These are phyloP conservation scores for Acer yangbiense DNA, from an alignment of 345 rosid species.

Conservation along the genomic window DNA sequence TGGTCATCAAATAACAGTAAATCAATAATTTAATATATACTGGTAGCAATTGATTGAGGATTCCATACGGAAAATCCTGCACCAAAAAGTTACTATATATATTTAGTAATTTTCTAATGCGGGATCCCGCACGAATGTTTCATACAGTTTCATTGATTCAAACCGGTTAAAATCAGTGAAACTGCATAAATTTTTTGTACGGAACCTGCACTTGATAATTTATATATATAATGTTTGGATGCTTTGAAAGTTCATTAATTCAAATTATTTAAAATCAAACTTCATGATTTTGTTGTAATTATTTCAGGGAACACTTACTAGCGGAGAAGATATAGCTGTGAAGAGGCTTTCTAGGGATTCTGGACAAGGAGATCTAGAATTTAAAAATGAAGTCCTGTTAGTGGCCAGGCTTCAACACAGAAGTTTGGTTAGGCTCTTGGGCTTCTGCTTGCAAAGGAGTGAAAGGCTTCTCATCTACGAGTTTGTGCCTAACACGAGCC, in stretches of 20 bases:
- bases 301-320: slow-evolving; percentile 26
- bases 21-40: no score
- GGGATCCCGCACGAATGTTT: no score
- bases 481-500: slow-evolving; percentile 27
- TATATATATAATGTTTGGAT: no score
- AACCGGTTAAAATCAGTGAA: no score
- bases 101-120: no score
- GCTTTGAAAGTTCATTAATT: not conserved
- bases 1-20: no score
- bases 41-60: no score
- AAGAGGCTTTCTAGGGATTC: slow-evolving; percentile 37
- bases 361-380: slow-evolving; percentile 43
- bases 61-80: no score
- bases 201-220: no score
- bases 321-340: slow-evolving; percentile 34
- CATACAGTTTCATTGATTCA: no score
- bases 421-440: slow-evolving; percentile 42
- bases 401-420: slow-evolving; percentile 46
- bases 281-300: not conserved
- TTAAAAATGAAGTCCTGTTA: slow-evolving; percentile 38
- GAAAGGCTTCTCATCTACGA: slow-evolving; percentile 49
- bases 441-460: slow-evolving; percentile 36
- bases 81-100: no score
- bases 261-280: not conserved
- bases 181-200: no score